Evolutionary conservation across 257 asterid genomes (phyloP).

Genomic region (Echites panduratus): DNA sequence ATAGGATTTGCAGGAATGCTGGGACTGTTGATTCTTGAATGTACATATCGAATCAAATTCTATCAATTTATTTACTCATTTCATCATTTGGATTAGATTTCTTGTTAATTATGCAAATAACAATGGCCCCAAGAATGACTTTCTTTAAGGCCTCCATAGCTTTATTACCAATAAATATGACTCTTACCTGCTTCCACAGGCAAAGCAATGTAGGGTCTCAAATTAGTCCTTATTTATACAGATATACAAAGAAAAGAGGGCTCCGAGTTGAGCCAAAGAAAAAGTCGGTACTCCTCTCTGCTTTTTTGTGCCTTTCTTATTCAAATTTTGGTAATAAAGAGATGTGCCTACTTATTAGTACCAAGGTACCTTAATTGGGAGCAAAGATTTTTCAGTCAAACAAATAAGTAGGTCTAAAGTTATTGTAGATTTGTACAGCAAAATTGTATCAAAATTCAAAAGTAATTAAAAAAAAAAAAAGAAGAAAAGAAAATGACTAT

Average conservation of each 20-base stretch:
- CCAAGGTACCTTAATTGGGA: background rate
- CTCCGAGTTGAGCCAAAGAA: background rate
- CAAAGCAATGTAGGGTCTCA: background rate
- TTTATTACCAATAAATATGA: background rate
- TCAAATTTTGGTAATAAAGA: background rate
- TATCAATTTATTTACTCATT: background rate
- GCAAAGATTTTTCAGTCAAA: background rate
- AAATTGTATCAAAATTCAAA: background rate
- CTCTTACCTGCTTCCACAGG: background rate
- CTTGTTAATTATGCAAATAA: background rate
- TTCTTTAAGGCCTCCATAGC: slow-evolving; percentile 11
- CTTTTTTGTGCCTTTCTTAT: background rate
- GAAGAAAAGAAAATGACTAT: too few species aligned
- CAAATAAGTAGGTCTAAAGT: background rate
- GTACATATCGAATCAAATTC: background rate
- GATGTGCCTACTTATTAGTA: background rate
- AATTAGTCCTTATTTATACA: background rate
- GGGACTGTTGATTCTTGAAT: background rate
- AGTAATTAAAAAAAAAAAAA: background rate
- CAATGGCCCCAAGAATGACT: slow-evolving; percentile 1
- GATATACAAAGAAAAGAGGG: too few species aligned
- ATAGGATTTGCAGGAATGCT: too few species aligned
- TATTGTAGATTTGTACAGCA: background rate
- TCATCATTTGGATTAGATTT: slow-evolving; percentile 9
- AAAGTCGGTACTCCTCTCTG: background rate